phyloP scores from a whole-genome alignment of 371 early-diverging fungal species.

The Apophysomyces variabilis region DNA sequence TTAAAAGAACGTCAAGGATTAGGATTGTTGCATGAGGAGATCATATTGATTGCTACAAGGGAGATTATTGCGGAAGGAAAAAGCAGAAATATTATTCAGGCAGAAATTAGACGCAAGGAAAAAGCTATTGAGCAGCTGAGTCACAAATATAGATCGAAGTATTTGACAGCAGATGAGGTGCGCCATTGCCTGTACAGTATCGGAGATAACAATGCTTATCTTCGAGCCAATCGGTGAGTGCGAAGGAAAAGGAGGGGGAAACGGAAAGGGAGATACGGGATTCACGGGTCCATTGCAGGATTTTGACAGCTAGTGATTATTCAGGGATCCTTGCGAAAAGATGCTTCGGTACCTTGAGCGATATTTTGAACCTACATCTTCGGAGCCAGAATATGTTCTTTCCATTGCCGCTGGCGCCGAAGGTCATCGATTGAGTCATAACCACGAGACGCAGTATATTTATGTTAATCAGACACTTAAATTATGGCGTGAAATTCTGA shows the following conservation, averaged over 20 bases:
- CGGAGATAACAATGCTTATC: conserved; percentile 95
- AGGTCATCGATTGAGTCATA: conserved; percentile 92
- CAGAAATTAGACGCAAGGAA: conserved; percentile 91
- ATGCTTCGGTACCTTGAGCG: conserved; percentile 81
- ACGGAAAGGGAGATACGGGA: too few relatives aligned
- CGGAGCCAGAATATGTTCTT: conserved; percentile 68
- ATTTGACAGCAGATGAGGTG: conserved; percentile 72
- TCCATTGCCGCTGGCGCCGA: conserved; percentile 82
- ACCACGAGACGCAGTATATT: conserved; percentile 89
- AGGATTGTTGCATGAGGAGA: conserved; percentile 78
- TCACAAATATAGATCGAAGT: conserved; percentile 71
- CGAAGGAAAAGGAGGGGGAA: background rate
- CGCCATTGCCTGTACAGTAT: conserved; percentile 91
- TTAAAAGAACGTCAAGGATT: conserved; percentile 70
- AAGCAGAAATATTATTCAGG: conserved; percentile 75
- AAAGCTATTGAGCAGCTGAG: conserved; percentile 85
- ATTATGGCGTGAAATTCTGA: conserved; percentile 93
- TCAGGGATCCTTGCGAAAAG: conserved; percentile 92
- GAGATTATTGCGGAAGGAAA: conserved; percentile 89
- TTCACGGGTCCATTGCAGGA: background rate
- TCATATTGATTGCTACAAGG: conserved; percentile 82
- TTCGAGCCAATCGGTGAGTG: conserved; percentile 77
- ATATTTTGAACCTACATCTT: conserved; percentile 65
- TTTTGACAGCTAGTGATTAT: conserved; percentile 16
- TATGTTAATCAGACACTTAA: conserved; percentile 94